Evolutionary conservation across 2,329 filamentous ascomycete genomes (phyloP).

Genomic region (Dactylellina parvicollis): DNA sequence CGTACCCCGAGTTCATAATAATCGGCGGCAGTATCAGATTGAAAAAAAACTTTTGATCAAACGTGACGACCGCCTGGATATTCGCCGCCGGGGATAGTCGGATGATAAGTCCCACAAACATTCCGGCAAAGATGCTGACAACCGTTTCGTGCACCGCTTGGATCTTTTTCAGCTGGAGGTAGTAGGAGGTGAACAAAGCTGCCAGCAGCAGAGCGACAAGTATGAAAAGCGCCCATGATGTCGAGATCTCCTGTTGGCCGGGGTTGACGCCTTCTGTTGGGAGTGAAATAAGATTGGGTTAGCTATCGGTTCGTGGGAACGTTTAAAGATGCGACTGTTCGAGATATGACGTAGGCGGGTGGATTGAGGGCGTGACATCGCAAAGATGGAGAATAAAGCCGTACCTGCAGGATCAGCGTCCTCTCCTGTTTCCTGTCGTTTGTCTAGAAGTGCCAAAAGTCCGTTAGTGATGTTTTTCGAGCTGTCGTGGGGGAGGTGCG

Average conservation of each 20-base stretch:
- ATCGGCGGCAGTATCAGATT: constrained; percentile 98
- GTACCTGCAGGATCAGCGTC: constrained; percentile 42
- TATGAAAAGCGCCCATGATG: constrained; percentile 97
- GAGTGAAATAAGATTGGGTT: constrained; percentile 59
- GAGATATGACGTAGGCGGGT: constrained; percentile 35
- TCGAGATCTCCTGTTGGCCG: constrained; percentile 90
- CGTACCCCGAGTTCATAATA: constrained; percentile 95
- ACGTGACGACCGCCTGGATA: constrained; percentile 90
- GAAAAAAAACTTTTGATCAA: constrained; percentile 99
- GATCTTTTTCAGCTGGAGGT: constrained; percentile 94
- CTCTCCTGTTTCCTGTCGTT: constrained; percentile 48
- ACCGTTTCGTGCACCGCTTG: constrained; percentile 98
- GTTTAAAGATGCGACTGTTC: neutral
- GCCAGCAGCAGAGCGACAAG: constrained; percentile 92
- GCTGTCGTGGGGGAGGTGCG: neutral
- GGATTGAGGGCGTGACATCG: neutral
- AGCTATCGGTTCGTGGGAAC: constrained; percentile 15
- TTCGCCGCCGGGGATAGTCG: constrained; percentile 81
- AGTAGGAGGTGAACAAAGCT: constrained; percentile 96
- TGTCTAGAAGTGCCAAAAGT: constrained; percentile 12
- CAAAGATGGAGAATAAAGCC: neutral
- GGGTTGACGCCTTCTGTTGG: constrained; percentile 74
- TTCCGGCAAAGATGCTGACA: constrained; percentile 95
- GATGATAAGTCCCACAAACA: constrained; percentile 84
- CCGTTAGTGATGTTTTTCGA: neutral